Evolutionary conservation across 2,329 filamentous ascomycete species (phyloP), one percentile per base, ranked within the genome.

Genomic region (Lanzia echinophila): DNA sequence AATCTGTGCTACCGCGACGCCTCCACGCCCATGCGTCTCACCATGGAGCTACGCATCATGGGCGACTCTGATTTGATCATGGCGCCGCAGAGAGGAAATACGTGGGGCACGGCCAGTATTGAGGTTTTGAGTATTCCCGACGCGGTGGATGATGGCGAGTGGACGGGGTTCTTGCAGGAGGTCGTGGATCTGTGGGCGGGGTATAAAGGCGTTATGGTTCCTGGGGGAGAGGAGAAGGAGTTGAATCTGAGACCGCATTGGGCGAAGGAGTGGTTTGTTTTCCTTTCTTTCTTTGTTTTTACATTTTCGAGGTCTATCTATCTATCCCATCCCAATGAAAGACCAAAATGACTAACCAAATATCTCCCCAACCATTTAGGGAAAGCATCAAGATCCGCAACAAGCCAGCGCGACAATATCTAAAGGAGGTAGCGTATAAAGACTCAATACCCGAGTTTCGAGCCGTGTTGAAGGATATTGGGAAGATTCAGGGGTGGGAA

Each of bases 11-110:
- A 77, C 57, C 60, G 65, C 39, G 62, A 71, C 44, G 60, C 60
- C 8, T 65, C 67, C 6, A 68, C 65, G 2, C 70, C 73, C 0
- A 71, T 75, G 67, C 68, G 73, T 2, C 66, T 76, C 48, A 69
- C 71, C 3, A 67, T 76, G 10, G 73, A 75, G 53, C 65, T 76
- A 66, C 67, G 72, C 20, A 72, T 76, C 54, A 74, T 73, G 63
- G 71, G 68, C 2, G 63, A 63, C n/a, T 72, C 69, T 47, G 64
- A 73, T 15, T 56, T 76, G 15, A 64, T 72, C 32, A 69, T 77
- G 69, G 74, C 74, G 11, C 72, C 74, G 2, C 73, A 75, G 58
- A 62, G 64, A 2, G 71, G 71, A 3, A 73, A 76, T 53, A 58
- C 42, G 10, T 65, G 71, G 34, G 73, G 73, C 5, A 75, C 72